Percentiles rank a stretch among this genome's conserved stretches.
Evolutionary conservation across 2,329 filamentous ascomycete genomes (phyloP).

Genomic region (Leptographium procerum): DNA sequence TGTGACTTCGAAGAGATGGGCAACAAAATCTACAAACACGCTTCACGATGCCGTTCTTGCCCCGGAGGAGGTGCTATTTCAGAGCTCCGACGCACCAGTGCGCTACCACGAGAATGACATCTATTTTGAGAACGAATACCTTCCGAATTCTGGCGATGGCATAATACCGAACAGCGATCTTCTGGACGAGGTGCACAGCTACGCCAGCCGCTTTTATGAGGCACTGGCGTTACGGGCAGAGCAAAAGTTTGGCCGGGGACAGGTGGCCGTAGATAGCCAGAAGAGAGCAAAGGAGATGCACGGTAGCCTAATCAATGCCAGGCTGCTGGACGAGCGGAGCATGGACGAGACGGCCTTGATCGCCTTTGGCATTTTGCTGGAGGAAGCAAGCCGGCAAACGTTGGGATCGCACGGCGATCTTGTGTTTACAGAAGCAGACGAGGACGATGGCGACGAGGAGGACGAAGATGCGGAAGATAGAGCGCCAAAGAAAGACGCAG

Average conservation of each 20-base stretch:
- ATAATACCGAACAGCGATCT: conserved; percentile 57
- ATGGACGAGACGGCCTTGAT: conserved; percentile 72
- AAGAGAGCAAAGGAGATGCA: background rate
- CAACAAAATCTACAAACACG: conserved; percentile 10
- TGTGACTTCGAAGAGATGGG: conserved; percentile 17
- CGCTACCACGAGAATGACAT: conserved; percentile 61
- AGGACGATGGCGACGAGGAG: conserved; percentile 13
- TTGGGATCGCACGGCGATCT: conserved; percentile 57
- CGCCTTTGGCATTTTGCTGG: conserved; percentile 62
- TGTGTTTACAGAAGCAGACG: conserved; percentile 53
- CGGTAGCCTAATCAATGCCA: conserved; percentile 11
- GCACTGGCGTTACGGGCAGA: conserved; percentile 16
- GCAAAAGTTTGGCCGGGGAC: background rate
- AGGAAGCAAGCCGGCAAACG: conserved; percentile 52
- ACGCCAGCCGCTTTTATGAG: conserved; percentile 56
- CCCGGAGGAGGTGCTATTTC: conserved; percentile 63
- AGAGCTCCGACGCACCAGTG: conserved; percentile 48
- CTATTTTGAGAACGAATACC: conserved; percentile 55
- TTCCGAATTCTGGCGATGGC: conserved; percentile 31
- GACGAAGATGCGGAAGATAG: background rate
- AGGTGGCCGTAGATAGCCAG: no score
- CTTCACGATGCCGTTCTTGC: conserved; percentile 32
- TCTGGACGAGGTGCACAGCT: conserved; percentile 56
- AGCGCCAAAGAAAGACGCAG: background rate
- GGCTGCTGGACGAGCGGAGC: conserved; percentile 40